Conservation (phyloP, 2,329 filamentous ascomycete species). For the Beauveria caledonica region DNA sequence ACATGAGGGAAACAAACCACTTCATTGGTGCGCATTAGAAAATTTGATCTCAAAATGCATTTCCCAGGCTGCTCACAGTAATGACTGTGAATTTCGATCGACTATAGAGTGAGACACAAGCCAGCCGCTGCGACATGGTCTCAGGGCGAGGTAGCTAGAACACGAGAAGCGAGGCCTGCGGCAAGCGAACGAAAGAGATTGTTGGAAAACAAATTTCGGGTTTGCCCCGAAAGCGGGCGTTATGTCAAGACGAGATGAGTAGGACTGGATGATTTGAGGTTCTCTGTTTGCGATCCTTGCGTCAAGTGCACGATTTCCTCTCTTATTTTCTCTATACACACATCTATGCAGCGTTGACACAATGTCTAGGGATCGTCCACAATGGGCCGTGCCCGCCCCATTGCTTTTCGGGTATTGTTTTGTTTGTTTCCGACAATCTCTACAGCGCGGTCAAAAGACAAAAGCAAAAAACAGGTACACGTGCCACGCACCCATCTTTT, state of each 20-base stretch:
- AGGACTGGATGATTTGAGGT: too few species aligned
- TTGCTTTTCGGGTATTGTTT: too few species aligned
- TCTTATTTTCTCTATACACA: too few species aligned
- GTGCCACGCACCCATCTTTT: too few species aligned
- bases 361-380: too few species aligned
- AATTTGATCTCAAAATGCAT: neutral
- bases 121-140: neutral
- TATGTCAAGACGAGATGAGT: too few species aligned
- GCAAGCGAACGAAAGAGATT: neutral
- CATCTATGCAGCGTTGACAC: too few species aligned
- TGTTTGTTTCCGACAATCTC: too few species aligned
- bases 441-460: neutral
- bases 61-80: neutral
- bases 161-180: neutral
- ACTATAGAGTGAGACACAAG: neutral
- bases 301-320: too few species aligned
- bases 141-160: neutral
- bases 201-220: neutral
- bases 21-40: neutral
- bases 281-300: too few species aligned
- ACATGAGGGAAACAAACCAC: neutral
- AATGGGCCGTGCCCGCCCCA: too few species aligned
- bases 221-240: neutral
- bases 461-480: neutral
- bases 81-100: neutral